Conservation (phyloP, 2,329 filamentous ascomycete genomes). For the Cladosporium sphaerospermum region DNA sequence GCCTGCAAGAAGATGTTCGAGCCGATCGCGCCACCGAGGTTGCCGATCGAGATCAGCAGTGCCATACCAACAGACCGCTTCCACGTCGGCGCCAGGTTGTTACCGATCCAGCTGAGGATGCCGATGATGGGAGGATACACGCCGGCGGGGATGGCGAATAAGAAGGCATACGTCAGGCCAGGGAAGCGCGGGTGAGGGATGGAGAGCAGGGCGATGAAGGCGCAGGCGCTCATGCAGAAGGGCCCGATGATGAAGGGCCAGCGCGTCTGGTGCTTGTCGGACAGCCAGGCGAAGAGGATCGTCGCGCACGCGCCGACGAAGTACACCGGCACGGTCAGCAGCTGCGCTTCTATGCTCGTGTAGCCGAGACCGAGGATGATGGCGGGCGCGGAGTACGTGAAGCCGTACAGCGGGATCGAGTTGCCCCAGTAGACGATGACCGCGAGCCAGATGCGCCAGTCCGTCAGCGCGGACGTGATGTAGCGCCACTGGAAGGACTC, state of each 20-base stretch:
- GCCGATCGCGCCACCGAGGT: conserved; percentile 44
- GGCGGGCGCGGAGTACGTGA: conserved; percentile 52
- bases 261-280: conserved; percentile 16
- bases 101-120: conserved; percentile 43
- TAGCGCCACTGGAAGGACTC: conserved; percentile 33
- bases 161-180: conserved; percentile 16
- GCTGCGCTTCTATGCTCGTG: conserved; percentile 36
- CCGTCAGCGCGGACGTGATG: conserved; percentile 31
- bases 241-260: conserved; percentile 16
- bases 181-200: conserved; percentile 26
- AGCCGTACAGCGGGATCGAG: conserved; percentile 37
- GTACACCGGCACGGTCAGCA: conserved; percentile 42
- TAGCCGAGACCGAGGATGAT: conserved; percentile 45
- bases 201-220: conserved; percentile 17
- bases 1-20: conserved; percentile 44
- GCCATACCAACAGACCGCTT: conserved; percentile 56
- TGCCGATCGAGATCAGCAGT: conserved; percentile 48
- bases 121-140: conserved; percentile 22
- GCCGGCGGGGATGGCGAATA: conserved; percentile 38
- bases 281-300: conserved; percentile 15
- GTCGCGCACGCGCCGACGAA: conserved; percentile 21
- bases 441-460: conserved; percentile 41
- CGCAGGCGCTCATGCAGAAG: conserved; percentile 14
- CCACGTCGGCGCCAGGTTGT: conserved; percentile 64
- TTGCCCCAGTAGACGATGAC: conserved; percentile 25